Evolutionary conservation across 1,284 basidiomycete genomes (phyloP).

Genomic region (Coniferiporia sulphurascens): DNA sequence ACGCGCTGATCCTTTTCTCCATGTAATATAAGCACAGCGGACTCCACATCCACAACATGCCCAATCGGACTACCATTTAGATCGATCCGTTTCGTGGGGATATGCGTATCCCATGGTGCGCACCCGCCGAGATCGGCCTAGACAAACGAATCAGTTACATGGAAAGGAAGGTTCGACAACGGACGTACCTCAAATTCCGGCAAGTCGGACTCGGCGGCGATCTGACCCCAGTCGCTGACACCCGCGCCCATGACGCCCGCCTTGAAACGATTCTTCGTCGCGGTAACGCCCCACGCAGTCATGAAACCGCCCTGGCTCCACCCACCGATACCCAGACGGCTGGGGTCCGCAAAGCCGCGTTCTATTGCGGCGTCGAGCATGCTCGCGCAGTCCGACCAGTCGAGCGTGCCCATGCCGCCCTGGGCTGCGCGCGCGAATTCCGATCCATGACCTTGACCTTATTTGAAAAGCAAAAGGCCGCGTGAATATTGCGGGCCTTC

Average conservation of each 20-base stretch:
- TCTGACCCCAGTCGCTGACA: slow-evolving; percentile 21
- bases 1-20: slow-evolving; percentile 21
- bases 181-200: slow-evolving; percentile 18
- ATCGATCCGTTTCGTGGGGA: slow-evolving; percentile 1
- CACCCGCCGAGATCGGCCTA: slow-evolving; percentile 16
- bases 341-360: slow-evolving; percentile 18
- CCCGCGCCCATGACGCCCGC: slow-evolving; percentile 22
- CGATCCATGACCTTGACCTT: slow-evolving; percentile 20
- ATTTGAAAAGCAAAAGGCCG: not conserved
- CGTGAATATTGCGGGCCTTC: not conserved
- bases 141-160: not conserved
- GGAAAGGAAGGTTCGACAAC: not conserved
- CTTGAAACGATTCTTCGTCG: slow-evolving; percentile 20
- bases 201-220: slow-evolving; percentile 16
- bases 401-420: slow-evolving; percentile 18
- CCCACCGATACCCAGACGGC: slow-evolving; percentile 20
- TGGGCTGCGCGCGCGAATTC: slow-evolving; percentile 18
- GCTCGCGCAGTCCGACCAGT: slow-evolving; percentile 21
- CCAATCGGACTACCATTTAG: slow-evolving; percentile 16
- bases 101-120: slow-evolving; percentile 15
- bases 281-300: slow-evolving; percentile 21
- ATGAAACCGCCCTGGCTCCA: slow-evolving; percentile 23
- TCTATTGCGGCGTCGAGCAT: slow-evolving; percentile 20
- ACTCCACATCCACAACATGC: slow-evolving; percentile 19
- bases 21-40: slow-evolving; percentile 21